phyloP scores from a whole-genome alignment of 345 rosid genomes.

The Pseudoturritis turrita region DNA sequence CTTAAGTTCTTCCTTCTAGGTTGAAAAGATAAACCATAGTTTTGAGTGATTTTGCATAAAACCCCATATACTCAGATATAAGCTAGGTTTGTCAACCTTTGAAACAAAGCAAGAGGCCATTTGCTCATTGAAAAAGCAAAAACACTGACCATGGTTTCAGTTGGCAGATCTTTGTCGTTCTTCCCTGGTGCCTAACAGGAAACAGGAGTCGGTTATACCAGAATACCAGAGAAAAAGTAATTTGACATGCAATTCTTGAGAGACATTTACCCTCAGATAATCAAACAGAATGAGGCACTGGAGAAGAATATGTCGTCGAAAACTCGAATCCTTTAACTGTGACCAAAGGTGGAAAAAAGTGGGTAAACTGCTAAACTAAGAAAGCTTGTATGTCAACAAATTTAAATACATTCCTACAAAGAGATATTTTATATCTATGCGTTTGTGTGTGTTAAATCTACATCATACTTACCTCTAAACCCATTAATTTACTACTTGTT shows the following conservation, averaged over 20 bases:
- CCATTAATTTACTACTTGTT: slow-evolving; percentile 97
- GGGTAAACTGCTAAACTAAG: slow-evolving; percentile 9
- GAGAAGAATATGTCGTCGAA: slow-evolving; percentile 91
- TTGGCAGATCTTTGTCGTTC: slow-evolving; percentile 84
- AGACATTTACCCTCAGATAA: slow-evolving; percentile 68
- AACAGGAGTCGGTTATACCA: slow-evolving; percentile 12
- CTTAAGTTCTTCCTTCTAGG: slow-evolving; percentile 87
- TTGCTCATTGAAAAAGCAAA: slow-evolving; percentile 7
- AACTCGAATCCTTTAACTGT: slow-evolving; percentile 97
- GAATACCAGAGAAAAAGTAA: background rate
- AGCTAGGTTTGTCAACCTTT: slow-evolving; percentile 5
- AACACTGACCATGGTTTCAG: slow-evolving; percentile 91
- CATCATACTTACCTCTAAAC: slow-evolving; percentile 69
- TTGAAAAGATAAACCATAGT: background rate
- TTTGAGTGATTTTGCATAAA: slow-evolving; percentile 3
- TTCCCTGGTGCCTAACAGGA: slow-evolving; percentile 81
- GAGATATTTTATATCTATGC: background rate
- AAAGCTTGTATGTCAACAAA: slow-evolving; percentile 6
- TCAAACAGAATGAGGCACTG: slow-evolving; percentile 96
- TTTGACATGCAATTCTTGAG: slow-evolving; percentile 1
- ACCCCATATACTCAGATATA: background rate
- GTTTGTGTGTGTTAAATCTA: background rate
- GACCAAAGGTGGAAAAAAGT: slow-evolving; percentile 12
- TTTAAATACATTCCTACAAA: background rate
- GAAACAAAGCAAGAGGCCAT: slow-evolving; percentile 9